Percentiles rank a stretch among this genome's conserved stretches.
Evolutionary conservation across 805 yeast genomes (phyloP).

Genomic region (Lipomyces lipofer): DNA sequence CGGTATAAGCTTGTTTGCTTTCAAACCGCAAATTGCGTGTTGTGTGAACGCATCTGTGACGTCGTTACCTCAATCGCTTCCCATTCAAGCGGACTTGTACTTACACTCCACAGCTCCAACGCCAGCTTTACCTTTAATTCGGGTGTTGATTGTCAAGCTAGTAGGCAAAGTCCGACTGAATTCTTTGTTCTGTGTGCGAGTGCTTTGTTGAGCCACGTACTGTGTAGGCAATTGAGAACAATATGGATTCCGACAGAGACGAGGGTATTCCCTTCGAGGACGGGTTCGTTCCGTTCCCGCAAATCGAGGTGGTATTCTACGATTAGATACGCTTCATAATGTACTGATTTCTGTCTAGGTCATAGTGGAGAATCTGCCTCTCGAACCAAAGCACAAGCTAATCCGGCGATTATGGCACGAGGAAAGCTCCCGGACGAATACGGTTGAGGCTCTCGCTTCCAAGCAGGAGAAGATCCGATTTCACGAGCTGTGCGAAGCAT

Average conservation of each 20-base stretch:
- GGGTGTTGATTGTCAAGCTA: too few species aligned
- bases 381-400: constrained; percentile 24
- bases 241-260: not conserved
- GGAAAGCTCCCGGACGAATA: constrained; percentile 11
- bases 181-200: too few species aligned
- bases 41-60: too few species aligned
- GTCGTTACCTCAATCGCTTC: too few species aligned
- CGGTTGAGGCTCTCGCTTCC: constrained; percentile 3
- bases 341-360: constrained; percentile 1
- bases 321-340: not conserved
- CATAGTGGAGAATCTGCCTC: constrained; percentile 18
- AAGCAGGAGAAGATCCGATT: constrained; percentile 22
- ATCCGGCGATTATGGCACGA: constrained; percentile 19
- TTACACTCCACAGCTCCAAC: too few species aligned
- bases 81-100: too few species aligned
- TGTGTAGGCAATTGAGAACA: too few species aligned
- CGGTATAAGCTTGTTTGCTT: too few species aligned
- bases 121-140: too few species aligned
- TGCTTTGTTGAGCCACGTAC: too few species aligned
- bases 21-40: too few species aligned
- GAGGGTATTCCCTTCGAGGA: constrained; percentile 5
- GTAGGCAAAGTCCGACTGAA: too few species aligned
- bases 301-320: constrained; percentile 4
- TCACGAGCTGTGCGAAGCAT: constrained; percentile 58
- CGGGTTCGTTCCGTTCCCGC: constrained; percentile 13